Base-by-base conservation (phyloP, 352 stramenopile genomes). In the Blastocystis sp. region DNA sequence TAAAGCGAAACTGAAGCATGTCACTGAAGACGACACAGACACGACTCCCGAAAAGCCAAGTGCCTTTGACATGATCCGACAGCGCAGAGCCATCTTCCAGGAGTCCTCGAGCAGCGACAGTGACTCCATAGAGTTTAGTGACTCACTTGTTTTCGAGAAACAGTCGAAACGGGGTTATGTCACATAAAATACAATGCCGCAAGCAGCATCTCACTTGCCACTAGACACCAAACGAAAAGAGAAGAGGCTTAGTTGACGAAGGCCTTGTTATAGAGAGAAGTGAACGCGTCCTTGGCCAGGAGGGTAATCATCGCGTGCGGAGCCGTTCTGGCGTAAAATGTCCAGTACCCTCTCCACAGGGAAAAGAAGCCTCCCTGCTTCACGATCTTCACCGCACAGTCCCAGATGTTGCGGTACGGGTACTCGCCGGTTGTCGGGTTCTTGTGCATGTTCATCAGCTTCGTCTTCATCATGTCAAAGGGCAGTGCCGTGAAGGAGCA, bases 241-340 rank as follows among this genome's bases (percentile, higher is more conserved):
- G 34, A 77, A 61, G 28, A 59, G 48, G 5, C 53, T 69, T 62
- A 84, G 23, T 69, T 84, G 52, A 84, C 17, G 60, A 84, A 84
- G 4, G 45, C 74, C 56, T 43, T 84, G 56, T 84, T 84, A 28
- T 84, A 84, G 17, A 84, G 60, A 45, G 74, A 84, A 70, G 74
- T 84, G 61, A 84, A 84, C 4, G 74, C 74, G 66, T 99, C 96
- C 89, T 98, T 96, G 2, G 96, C 96, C 62, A 99, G 91, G 80
- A 99, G 92, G 89, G 98, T 97, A 90, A 99, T 98, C 96, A 99
- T 98, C 21, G 96, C 95, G 92, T 99, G 97, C 11, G 96, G 96
- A 38, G 96, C 96, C 90, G 95, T 98, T 86, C 96, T 92, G 82
- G 93, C 96, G 92, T 98, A 99, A 91, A 98, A 99, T 1, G 97